Conservation (phyloP, 257 asterid species). For the Parsonsia alboflavescens region DNA sequence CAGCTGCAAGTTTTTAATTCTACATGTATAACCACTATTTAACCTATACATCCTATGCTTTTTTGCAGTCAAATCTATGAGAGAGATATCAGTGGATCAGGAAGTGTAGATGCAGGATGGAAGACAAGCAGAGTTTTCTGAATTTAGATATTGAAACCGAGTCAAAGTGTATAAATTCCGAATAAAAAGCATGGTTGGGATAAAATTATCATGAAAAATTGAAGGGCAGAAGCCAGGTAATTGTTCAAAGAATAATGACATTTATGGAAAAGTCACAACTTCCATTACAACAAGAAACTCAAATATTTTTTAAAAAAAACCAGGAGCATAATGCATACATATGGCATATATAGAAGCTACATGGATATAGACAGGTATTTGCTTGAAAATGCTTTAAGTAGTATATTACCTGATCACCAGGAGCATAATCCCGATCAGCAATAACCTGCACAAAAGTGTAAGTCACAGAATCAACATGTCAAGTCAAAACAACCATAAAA, state of each 20-base stretch:
- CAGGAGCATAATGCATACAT: background rate
- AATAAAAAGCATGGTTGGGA: background rate
- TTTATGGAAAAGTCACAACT: background rate
- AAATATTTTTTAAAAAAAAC: background rate
- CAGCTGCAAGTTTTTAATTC: background rate
- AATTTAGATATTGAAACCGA: background rate
- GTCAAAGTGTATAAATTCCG: background rate
- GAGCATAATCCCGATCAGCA: conserved; percentile 62
- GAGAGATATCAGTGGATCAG: background rate
- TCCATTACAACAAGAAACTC: background rate
- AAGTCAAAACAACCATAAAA: background rate
- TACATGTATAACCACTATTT: background rate
- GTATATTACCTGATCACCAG: conserved; percentile 63
- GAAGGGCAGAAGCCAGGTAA: background rate
- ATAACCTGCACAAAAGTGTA: conserved; percentile 40
- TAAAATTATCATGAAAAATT: background rate
- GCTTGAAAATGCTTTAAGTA: background rate
- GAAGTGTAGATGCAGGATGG: background rate
- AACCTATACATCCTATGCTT: background rate
- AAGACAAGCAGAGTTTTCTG: background rate
- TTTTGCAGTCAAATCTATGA: background rate
- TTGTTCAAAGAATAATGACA: background rate
- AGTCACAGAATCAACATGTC: background rate
- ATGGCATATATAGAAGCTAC: background rate
- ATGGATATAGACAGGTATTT: background rate